Base-by-base conservation (phyloP, 1,284 basidiomycete species). In the Moesziomyces parantarcticus region DNA sequence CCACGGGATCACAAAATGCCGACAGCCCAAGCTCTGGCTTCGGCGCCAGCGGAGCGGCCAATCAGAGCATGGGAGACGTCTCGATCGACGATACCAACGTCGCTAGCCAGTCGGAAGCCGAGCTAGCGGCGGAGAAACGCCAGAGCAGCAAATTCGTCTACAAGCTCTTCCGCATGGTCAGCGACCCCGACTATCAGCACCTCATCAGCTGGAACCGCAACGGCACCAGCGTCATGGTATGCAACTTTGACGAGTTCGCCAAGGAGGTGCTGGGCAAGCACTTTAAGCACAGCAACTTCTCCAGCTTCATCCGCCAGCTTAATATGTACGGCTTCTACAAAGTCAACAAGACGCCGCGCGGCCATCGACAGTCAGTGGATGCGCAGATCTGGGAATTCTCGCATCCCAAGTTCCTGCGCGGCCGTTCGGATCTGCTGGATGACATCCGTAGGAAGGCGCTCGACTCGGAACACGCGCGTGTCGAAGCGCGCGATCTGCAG, bases 331-430 rank as follows among this genome's bases (percentile, higher is more conserved):
- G 77, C 54, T 81, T 84, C 54, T 81, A 83, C 62, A 84, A 84
- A 62, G 78, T 80, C 60, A 83, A 83, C 80, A 85, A 92, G 89
- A 92, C 92, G 6, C 92, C 92, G 21, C 90, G 92, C 54, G 90
- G 92, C 1, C 91, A 92, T 82, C 70, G 76, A 9, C 90, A 90
- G 2, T 90, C 90, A 18, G 88, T 89, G 22, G 90, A 92, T 77
- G 88, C 90, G 41, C 92, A 93, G 85, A 90, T 90, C 14, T 93
- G 92, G 92, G 92, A 94, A 83, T 94, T 94, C 83, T 91, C 90
- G 4, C 92, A 93, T 84, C 90, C 90, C 84, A 92, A 92, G 81
- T 94, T 94, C 84, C 86, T 92, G 34, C 89, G 90, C 36, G 91
- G 89, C 1, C 88, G 91, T n/a, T 89, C 90, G 20, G 92, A 93